Evolutionary conservation across 2,329 filamentous ascomycete genomes (phyloP), one percentile per base, ranked within the genome.

Genomic region (Curvularia verruculosa): DNA sequence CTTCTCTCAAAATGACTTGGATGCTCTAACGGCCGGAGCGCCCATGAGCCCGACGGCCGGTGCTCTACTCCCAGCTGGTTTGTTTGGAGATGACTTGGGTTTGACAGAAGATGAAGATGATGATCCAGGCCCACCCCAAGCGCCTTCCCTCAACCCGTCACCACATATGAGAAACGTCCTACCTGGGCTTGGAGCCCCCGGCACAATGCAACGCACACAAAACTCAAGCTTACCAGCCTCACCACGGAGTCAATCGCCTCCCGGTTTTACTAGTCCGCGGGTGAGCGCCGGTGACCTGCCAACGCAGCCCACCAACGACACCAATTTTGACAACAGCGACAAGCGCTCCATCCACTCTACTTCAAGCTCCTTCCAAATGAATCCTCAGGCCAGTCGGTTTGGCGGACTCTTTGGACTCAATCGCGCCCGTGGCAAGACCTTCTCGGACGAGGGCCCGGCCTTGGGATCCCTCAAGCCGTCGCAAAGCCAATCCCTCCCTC

Each of bases 21-120:
- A 85, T 56, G 81, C 81, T 18, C 73, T 89, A 34, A 86, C 83
- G 3, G 84, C 82, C 18, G 87, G 85, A 26, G 90, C 89, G 2
- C 89, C 89, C 1, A 84, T 94, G 72, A 93, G 89, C 66, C 91
- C 91, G 1, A 89, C 89, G 3, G 91, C 90, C 2, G 87, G 89
- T 26, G 84, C 88, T 15, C 80, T 94, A 3, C 78, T 96, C 15
- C 91, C 91, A 0, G 89, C 90, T 1, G 86, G 85, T 57, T 78
- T 89, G 3, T 81, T 87, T 48, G 83, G 83, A 5, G 86, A 89
- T 49, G 88, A 90, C 46, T 82, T 87, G 37, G 87, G 88, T 15
- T 78, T 70, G 46, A 73, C 67, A 0, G 72, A 75, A 39, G 63
- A 65, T 9, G 73, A 75, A 36, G 67, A 75, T 13, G 70, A 75